Conservation (phyloP, 768 basidiomycete species). For the Tricholoma flavovirens region DNA sequence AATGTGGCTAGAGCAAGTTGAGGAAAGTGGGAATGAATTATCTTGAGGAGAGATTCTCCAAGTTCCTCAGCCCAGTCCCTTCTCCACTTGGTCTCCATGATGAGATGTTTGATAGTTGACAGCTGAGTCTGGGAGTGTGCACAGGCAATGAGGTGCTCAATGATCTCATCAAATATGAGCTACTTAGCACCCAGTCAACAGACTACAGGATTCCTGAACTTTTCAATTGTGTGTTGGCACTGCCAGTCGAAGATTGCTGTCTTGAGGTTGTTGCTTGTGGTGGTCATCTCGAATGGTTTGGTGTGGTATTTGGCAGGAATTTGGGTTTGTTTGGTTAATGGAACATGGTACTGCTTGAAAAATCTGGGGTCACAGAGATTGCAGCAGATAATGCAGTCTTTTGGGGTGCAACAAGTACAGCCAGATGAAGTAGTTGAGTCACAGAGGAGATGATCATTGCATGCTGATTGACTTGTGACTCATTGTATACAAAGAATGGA, state of each 20-base stretch:
- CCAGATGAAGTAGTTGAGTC: not conserved
- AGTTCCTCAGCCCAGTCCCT: not conserved
- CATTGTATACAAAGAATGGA: not conserved
- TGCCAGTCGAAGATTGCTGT: not conserved
- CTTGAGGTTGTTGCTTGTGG: no score
- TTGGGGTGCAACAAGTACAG: no score
- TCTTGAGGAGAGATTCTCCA: not conserved
- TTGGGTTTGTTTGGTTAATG: not conserved
- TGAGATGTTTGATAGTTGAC: not conserved
- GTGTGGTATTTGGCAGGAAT: not conserved
- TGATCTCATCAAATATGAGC: not conserved
- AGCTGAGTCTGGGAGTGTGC: not conserved
- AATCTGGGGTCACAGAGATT: slow-evolving; percentile 5
- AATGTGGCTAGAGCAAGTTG: not conserved
- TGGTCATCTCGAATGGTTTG: not conserved
- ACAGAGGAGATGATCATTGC: slow-evolving; percentile 4
- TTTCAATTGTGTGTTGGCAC: not conserved
- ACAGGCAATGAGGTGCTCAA: not conserved
- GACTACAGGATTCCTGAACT: not conserved
- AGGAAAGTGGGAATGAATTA: no score
- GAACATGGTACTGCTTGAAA: slow-evolving; percentile 5
- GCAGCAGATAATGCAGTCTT: slow-evolving; percentile 1
- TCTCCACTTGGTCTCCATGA: no score
- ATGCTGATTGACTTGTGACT: not conserved
- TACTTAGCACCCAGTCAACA: not conserved